Conservation (phyloP, 192 early-diverging fungal genomes). For the Helicostylum pulchrum region DNA sequence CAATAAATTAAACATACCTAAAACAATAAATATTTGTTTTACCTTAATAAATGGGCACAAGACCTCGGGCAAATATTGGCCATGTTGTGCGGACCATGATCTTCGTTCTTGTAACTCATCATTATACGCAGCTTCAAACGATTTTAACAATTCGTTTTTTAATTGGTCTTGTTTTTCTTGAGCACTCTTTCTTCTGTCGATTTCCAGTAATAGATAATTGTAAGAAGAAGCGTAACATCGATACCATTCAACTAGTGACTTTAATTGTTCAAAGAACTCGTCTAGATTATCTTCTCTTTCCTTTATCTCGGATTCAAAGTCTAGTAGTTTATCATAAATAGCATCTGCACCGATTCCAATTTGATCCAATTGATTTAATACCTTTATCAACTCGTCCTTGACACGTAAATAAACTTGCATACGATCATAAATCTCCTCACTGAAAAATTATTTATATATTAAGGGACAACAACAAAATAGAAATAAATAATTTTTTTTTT, state of each 20-base stretch:
- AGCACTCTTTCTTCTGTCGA: slow-evolving; percentile 24
- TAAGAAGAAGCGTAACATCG: slow-evolving; percentile 22
- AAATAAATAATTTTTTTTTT: neutral
- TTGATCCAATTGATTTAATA: slow-evolving; percentile 21
- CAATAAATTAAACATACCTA: neutral
- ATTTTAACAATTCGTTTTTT: slow-evolving; percentile 7
- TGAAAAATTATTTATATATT: no score
- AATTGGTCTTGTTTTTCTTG: slow-evolving; percentile 18
- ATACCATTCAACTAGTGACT: slow-evolving; percentile 27
- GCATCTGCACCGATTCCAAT: slow-evolving; percentile 18
- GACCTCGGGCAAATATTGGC: slow-evolving; percentile 30
- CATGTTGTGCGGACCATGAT: slow-evolving; percentile 27
- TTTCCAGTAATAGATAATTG: slow-evolving; percentile 25
- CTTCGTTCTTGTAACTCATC: slow-evolving; percentile 28
- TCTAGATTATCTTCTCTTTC: slow-evolving; percentile 22
- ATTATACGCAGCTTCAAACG: slow-evolving; percentile 22
- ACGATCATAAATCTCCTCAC: slow-evolving; percentile 16
- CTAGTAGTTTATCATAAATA: slow-evolving; percentile 18
- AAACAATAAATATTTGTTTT: slow-evolving; percentile 1
- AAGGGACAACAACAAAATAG: no score
- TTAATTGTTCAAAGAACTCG: slow-evolving; percentile 25
- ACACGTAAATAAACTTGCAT: slow-evolving; percentile 5
- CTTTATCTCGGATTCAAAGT: slow-evolving; percentile 19
- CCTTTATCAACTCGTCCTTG: slow-evolving; percentile 14
- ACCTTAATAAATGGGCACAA: slow-evolving; percentile 35